Conservation (phyloP, 352 stramenopile genomes). For the Phytophthora cryptogea region DNA sequence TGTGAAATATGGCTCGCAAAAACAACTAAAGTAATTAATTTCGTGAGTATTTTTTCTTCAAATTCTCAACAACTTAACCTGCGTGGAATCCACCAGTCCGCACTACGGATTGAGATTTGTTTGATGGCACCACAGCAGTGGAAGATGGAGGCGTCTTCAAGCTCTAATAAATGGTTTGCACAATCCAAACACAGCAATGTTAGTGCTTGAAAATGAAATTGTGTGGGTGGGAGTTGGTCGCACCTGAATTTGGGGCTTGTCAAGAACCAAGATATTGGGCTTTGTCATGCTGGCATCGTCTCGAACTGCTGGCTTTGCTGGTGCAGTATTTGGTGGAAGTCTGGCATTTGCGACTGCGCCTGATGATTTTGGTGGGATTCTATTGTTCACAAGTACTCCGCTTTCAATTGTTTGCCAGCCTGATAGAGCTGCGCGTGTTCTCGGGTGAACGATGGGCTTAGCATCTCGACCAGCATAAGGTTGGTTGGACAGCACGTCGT, state of each 20-base stretch:
- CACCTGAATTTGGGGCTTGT: conserved; percentile 14
- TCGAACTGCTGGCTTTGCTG: neutral
- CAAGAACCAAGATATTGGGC: conserved; percentile 42
- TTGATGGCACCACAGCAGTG: neutral
- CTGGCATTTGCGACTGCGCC: neutral
- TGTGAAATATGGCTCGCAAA: no score
- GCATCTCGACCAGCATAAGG: conserved; percentile 50
- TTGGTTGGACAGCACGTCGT: conserved; percentile 70
- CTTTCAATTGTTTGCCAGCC: conserved; percentile 59
- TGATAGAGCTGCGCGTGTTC: conserved; percentile 47
- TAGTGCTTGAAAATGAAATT: neutral
- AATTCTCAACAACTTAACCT: conserved; percentile 2
- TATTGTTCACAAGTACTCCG: conserved; percentile 35
- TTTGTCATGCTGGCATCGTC: conserved; percentile 9
- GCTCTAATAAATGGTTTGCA: neutral
- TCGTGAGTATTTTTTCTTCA: neutral
- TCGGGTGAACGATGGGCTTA: conserved; percentile 47
- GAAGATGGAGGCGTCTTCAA: conserved; percentile 12
- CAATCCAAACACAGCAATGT: neutral
- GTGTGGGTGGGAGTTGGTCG: neutral
- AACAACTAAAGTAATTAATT: neutral
- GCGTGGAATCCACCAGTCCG: conserved; percentile 31
- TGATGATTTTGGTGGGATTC: conserved; percentile 23
- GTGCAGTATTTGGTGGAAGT: conserved; percentile 3
- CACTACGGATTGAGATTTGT: conserved; percentile 7